Evolutionary conservation across 2,329 filamentous ascomycete species (phyloP).

Genomic region (Talaromyces sp.): DNA sequence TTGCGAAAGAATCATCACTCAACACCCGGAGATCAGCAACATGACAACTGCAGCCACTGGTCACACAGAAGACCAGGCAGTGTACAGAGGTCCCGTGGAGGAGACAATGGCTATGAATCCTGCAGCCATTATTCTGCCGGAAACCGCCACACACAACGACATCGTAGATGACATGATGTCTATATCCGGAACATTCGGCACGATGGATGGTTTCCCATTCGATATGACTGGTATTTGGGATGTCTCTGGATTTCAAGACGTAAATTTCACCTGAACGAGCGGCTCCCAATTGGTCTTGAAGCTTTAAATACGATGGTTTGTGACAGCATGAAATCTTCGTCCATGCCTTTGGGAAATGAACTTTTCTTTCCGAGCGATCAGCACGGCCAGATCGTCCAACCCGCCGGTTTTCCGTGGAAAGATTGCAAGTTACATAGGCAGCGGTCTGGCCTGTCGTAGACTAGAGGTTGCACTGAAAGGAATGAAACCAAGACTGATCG

Average conservation of each 20-base stretch:
- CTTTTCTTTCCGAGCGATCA: background rate
- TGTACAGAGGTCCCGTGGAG: constrained; percentile 14
- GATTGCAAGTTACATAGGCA: background rate
- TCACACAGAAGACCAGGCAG: constrained; percentile 9
- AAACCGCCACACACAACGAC: constrained; percentile 42
- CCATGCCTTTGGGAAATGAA: background rate
- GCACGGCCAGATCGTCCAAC: background rate
- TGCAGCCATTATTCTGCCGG: constrained; percentile 37
- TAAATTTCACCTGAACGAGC: constrained; percentile 25
- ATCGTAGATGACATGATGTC: constrained; percentile 46
- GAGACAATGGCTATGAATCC: constrained; percentile 32
- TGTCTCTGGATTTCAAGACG: constrained; percentile 39
- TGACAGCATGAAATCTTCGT: too few relatives aligned
- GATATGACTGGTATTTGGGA: constrained; percentile 46
- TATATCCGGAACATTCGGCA: constrained; percentile 42
- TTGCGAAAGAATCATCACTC: constrained; percentile 42
- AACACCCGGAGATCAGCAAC: constrained; percentile 28
- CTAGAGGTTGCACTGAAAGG: background rate
- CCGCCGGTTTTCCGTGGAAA: constrained; percentile 8
- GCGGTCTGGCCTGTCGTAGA: background rate
- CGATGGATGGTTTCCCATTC: constrained; percentile 44
- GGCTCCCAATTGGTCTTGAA: background rate
- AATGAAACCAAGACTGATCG: background rate
- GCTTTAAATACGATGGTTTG: background rate
- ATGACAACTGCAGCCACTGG: constrained; percentile 4